phyloP scores from a whole-genome alignment of 805 yeast species.

The Pichia phayaonensis region DNA sequence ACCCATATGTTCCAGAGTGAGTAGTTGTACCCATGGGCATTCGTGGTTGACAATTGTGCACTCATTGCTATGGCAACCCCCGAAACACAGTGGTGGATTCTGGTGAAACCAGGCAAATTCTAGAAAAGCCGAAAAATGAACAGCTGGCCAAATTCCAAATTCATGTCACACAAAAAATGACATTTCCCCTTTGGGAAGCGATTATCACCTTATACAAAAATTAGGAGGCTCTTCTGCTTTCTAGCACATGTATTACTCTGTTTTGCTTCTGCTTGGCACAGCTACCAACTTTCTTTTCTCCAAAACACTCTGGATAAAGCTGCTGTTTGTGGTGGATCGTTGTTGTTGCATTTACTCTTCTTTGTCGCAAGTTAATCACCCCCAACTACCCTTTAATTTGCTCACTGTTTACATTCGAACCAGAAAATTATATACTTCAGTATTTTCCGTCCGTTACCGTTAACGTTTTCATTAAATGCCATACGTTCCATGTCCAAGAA shows the following conservation, averaged over 20 bases:
- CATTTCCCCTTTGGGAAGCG: background rate
- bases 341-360: background rate
- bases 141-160: background rate
- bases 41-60: background rate
- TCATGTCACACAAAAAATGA: background rate
- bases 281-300: too few relatives aligned
- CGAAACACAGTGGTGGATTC: too few relatives aligned
- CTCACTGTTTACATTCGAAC: background rate
- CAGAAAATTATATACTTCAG: background rate
- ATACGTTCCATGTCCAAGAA: conserved; percentile 10
- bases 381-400: background rate
- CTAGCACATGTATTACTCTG: background rate
- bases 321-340: background rate
- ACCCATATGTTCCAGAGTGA: conserved; percentile 63
- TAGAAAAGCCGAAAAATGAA: background rate
- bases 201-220: background rate
- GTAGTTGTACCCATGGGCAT: conserved; percentile 25
- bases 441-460: background rate
- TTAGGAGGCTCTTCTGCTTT: background rate
- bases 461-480: conserved; percentile 6
- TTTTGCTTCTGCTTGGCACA: background rate
- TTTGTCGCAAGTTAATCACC: background rate
- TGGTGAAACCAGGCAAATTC: background rate
- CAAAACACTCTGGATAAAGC: background rate
- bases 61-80: background rate